Percentiles rank a stretch among this genome's conserved stretches.
Evolutionary conservation across 495 filamentous ascomycete species (phyloP).

Genomic region (Lophiotrema nucula): DNA sequence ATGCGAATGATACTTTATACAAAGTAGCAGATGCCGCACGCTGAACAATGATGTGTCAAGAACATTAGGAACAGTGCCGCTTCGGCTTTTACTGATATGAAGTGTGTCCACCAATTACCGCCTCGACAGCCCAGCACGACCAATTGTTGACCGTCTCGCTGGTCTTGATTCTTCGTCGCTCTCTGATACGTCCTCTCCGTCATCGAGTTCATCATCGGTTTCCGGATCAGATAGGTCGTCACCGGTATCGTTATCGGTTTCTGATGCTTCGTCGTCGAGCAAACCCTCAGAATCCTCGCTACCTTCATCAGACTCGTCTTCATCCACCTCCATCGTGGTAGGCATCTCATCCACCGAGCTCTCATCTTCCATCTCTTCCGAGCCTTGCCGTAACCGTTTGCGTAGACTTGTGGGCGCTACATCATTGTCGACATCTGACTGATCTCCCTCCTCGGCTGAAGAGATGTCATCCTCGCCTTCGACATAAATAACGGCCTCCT

Average conservation of each 20-base stretch:
- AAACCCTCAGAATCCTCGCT: conserved; percentile 34
- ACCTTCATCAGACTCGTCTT: conserved; percentile 22
- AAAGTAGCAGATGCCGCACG: background rate
- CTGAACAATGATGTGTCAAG: too few species aligned
- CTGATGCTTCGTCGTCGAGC: conserved; percentile 43
- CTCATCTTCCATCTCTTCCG: conserved; percentile 32
- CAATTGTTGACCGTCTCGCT: conserved; percentile 18
- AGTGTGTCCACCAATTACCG: too few species aligned
- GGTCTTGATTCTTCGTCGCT: conserved; percentile 29
- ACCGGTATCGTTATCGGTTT: conserved; percentile 41
- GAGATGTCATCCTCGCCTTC: conserved; percentile 57
- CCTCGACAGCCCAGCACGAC: conserved; percentile 10
- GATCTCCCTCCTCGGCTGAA: conserved; percentile 39
- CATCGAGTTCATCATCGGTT: conserved; percentile 28
- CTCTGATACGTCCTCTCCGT: conserved; percentile 39
- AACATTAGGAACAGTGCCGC: too few species aligned
- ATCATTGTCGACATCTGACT: conserved; percentile 38
- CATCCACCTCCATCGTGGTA: conserved; percentile 31
- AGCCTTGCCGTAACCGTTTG: conserved; percentile 21
- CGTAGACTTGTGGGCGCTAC: background rate
- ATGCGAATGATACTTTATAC: conserved; percentile 28
- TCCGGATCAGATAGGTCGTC: conserved; percentile 38
- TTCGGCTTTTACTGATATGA: too few species aligned
- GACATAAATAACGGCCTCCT: conserved; percentile 79
- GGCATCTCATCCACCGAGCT: conserved; percentile 37